These are phyloP conservation scores for Cladophialophora carrionii DNA, from an alignment of 2,329 filamentous ascomycete species.

Conservation along the genomic window DNA sequence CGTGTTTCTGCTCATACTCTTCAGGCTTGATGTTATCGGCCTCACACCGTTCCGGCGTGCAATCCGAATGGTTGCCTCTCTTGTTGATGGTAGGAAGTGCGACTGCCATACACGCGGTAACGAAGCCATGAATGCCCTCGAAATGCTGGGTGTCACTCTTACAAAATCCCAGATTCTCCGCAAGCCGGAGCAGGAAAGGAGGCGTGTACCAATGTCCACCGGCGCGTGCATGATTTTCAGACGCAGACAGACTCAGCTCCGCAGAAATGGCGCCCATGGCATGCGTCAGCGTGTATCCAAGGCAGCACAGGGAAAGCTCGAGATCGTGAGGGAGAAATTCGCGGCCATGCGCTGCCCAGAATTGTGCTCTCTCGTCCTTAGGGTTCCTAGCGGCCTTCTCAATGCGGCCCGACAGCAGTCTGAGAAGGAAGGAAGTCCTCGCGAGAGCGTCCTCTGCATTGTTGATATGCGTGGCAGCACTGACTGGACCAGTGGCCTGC, in stretches of 20 bases:
- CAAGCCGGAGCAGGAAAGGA: not conserved
- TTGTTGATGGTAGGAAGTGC: not conserved
- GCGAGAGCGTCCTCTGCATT: not conserved
- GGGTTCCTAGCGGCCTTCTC: not conserved
- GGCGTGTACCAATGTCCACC: not conserved
- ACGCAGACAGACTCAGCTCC: not conserved
- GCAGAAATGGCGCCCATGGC: not conserved
- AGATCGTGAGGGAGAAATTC: not conserved
- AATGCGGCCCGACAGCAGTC: not conserved
- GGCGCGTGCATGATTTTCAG: not conserved
- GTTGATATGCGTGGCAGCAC: not conserved
- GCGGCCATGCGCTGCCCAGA: not conserved
- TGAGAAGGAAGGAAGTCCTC: not conserved
- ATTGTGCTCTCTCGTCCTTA: not conserved
- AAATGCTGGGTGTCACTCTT: not conserved
- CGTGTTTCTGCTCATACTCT: not conserved
- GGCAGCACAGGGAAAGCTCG: not conserved
- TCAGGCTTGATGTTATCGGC: not conserved
- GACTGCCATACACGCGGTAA: not conserved
- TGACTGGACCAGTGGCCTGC: not conserved
- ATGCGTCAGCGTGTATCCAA: not conserved
- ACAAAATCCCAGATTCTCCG: not conserved
- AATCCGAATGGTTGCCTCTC: not conserved
- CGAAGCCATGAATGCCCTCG: not conserved
- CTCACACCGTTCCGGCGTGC: not conserved